These are phyloP conservation scores for Mycena vitilis DNA, from an alignment of 768 basidiomycete species.

Conservation along the genomic window DNA sequence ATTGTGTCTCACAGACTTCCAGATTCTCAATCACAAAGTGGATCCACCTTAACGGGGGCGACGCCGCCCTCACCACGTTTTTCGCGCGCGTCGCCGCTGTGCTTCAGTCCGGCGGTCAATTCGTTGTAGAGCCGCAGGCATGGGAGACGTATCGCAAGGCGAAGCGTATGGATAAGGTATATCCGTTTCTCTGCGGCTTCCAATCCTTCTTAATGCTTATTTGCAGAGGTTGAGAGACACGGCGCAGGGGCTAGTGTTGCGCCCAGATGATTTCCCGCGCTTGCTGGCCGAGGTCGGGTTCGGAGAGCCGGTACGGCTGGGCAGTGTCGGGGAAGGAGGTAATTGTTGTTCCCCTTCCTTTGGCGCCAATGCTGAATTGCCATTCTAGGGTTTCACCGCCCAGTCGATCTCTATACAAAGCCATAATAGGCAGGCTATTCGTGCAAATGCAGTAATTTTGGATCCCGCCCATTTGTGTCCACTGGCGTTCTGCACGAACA, in stretches of 20 bases:
- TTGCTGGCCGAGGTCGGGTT: conserved; percentile 76
- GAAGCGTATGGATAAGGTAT: conserved; percentile 71
- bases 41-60: conserved; percentile 89
- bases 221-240: conserved; percentile 69
- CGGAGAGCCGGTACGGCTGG: conserved; percentile 56
- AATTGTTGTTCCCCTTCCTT: conserved; percentile 34
- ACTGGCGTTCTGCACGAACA: no score
- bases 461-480: no score
- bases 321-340: conserved; percentile 76
- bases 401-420: conserved; percentile 74
- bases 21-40: conserved; percentile 93
- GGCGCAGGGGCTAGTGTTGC: conserved; percentile 63
- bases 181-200: conserved; percentile 12
- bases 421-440: conserved; percentile 19
- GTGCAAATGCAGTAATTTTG: no score
- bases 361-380: conserved; percentile 5
- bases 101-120: conserved; percentile 71
- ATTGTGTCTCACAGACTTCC: conserved; percentile 4
- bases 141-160: conserved; percentile 90
- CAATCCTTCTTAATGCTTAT: background rate
- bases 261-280: conserved; percentile 71
- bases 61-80: conserved; percentile 75
- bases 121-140: conserved; percentile 86
- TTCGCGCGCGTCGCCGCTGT: conserved; percentile 71
- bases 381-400: conserved; percentile 66